Evolutionary conservation across 2,329 filamentous ascomycete species (phyloP).

Genomic region (Simplicillium sp.): DNA sequence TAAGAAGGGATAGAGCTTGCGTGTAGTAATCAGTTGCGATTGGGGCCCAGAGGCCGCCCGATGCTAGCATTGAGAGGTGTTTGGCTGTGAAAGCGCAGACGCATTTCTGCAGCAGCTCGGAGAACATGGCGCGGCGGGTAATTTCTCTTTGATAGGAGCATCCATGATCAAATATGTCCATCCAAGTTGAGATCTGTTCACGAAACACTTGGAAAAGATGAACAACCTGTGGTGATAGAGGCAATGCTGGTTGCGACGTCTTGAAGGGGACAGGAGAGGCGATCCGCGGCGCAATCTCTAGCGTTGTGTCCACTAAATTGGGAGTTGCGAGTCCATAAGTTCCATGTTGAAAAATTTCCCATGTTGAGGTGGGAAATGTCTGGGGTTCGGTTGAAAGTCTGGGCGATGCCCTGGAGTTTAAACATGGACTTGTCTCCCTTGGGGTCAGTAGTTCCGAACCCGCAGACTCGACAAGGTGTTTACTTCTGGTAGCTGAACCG

Average conservation of each 20-base stretch:
- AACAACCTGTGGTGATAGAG: background rate
- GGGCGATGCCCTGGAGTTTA: no score
- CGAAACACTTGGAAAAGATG: conserved; percentile 3
- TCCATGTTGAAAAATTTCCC: conserved; percentile 1
- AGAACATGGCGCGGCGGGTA: conserved; percentile 1
- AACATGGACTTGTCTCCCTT: no score
- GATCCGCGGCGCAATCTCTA: background rate
- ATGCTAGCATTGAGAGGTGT: conserved; percentile 1
- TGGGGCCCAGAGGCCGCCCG: conserved; percentile 1
- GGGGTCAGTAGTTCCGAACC: no score
- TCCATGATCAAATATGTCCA: conserved; percentile 5
- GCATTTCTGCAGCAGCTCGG: conserved; percentile 1
- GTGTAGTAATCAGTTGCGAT: conserved; percentile 3
- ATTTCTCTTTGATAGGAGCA: conserved; percentile 4
- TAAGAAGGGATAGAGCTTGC: conserved; percentile 1
- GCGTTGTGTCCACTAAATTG: background rate
- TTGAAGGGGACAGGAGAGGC: background rate
- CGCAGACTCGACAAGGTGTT: background rate
- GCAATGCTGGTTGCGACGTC: background rate
- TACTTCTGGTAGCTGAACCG: background rate
- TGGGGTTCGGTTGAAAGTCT: background rate
- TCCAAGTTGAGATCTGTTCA: conserved; percentile 4
- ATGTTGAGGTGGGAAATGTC: background rate
- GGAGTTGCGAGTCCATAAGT: no score
- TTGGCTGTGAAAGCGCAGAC: conserved; percentile 6